Evolutionary conservation across 129 eudicot species (phyloP), one percentile per base, ranked within the genome.

Genomic region (Flaveria trinervia): DNA sequence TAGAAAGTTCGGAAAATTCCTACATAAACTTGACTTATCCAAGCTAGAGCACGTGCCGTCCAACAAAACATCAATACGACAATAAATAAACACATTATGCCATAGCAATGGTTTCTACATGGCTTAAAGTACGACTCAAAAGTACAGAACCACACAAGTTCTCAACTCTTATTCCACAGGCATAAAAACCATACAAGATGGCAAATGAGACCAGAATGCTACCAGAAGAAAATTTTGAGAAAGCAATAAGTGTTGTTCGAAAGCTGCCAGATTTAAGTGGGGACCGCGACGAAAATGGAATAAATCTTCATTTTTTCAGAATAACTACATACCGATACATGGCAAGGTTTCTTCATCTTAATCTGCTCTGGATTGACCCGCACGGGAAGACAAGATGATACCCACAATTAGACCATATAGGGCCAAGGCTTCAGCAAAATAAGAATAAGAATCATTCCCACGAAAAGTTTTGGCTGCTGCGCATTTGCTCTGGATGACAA

Each of bases 281-380:
- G 25, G 26, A 71, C 77, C 3, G 41, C 55, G 62, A 49, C 17
- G 30, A 65, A 73, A 55, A 67, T 74, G 64, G n/a, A 46, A 80
- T 45, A 5, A 49, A 68, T 74, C 70, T 67, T 74, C 84, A 28
- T 28, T 73, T 56, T 15, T 15, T 46, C 62, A 73, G 28, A 74
- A 73, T 80, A 80, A 56, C 80, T 74, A 80, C 80, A 46, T 66
- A 74, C 80, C 46, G 3, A 65, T 50, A 60, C 43, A 60, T 33
- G 7, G 16, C 6, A 30, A 44, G 75, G 18, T 52, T 61, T 45
- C 60, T 52, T 65, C 70, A 51, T 68, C 73, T 81, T 75, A 89
- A 77, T 88, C 93, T 46, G 93, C 88, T 88, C 89, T 81, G 79
- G 92, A 88, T 68, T 88, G 92, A 52, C 92, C 89, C 41, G 92